Percentiles rank a stretch among this genome's conserved stretches.
Evolutionary conservation across 768 basidiomycete species (phyloP).

Genomic region (Tricholoma matsutake): DNA sequence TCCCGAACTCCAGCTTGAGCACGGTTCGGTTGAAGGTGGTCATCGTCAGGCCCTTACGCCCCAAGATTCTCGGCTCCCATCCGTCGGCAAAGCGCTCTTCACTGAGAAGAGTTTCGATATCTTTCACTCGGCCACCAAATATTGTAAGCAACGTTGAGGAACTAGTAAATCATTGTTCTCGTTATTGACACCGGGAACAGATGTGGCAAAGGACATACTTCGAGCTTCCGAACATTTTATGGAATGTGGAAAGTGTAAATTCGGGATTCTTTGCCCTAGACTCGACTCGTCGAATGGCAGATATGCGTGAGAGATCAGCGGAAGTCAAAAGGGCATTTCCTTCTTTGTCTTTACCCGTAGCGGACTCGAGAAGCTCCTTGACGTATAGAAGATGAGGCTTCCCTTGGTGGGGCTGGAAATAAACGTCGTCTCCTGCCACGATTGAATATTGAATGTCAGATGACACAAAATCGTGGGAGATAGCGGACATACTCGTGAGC

Average conservation of each 20-base stretch:
- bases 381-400: conserved; percentile 48
- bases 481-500: conserved; percentile 48
- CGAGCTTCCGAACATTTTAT: conserved; percentile 62
- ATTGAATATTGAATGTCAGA: conserved; percentile 10
- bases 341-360: conserved; percentile 53
- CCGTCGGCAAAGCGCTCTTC: conserved; percentile 71
- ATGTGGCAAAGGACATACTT: conserved; percentile 41
- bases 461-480: not conserved
- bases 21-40: conserved; percentile 49
- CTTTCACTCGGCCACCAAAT: conserved; percentile 60
- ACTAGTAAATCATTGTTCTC: conserved; percentile 28
- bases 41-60: conserved; percentile 59
- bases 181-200: not conserved
- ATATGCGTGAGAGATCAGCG: conserved; percentile 55
- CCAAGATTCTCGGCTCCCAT: conserved; percentile 63
- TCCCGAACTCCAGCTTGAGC: conserved; percentile 37
- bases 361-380: conserved; percentile 52
- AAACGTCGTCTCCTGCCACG: conserved; percentile 46
- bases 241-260: conserved; percentile 46
- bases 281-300: conserved; percentile 60
- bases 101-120: conserved; percentile 51
- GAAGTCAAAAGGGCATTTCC: conserved; percentile 49
- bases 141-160: conserved; percentile 60
- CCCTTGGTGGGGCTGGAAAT: conserved; percentile 49
- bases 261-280: conserved; percentile 50